Evolutionary conservation across 2,329 filamentous ascomycete genomes (phyloP).

Genomic region (Passalora sequoiae): DNA sequence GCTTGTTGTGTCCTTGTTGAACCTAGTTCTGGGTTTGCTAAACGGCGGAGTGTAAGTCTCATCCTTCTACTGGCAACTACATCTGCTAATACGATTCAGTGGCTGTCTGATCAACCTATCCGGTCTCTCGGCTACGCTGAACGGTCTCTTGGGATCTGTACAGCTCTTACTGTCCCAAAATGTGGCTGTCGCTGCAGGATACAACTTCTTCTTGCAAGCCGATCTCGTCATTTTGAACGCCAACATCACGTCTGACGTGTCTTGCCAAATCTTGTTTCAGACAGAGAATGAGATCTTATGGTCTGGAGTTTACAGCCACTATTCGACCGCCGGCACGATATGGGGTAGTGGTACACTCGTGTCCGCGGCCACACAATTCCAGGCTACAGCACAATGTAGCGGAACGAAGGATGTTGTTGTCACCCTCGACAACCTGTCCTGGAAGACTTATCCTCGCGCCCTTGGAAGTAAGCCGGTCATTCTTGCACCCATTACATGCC

Average conservation of each 20-base stretch:
- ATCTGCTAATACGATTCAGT: background rate
- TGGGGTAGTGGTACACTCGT: slow-evolving; percentile 2
- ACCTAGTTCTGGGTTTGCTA: background rate
- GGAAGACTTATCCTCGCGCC: slow-evolving; percentile 2
- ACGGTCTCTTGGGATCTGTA: background rate
- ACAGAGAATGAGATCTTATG: slow-evolving; percentile 7
- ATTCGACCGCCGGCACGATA: background rate
- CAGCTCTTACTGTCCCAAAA: background rate
- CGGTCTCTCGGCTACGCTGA: background rate
- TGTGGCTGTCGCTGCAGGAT: background rate
- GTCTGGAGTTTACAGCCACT: background rate
- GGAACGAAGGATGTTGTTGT: slow-evolving; percentile 3
- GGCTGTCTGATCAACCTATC: background rate
- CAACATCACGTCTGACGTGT: slow-evolving; percentile 1
- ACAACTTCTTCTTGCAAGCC: slow-evolving; percentile 4
- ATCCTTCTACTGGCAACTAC: background rate
- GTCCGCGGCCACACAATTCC: background rate
- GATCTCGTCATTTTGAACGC: slow-evolving; percentile 2
- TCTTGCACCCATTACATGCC: background rate
- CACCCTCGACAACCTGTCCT: slow-evolving; percentile 3
- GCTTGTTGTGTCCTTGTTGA: background rate
- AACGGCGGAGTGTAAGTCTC: background rate
- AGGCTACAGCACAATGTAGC: slow-evolving; percentile 1
- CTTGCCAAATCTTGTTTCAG: slow-evolving; percentile 6
- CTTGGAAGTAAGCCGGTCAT: background rate